Conservation (phyloP, 2,329 filamentous ascomycete species). For the Ceratocystis variospora region DNA sequence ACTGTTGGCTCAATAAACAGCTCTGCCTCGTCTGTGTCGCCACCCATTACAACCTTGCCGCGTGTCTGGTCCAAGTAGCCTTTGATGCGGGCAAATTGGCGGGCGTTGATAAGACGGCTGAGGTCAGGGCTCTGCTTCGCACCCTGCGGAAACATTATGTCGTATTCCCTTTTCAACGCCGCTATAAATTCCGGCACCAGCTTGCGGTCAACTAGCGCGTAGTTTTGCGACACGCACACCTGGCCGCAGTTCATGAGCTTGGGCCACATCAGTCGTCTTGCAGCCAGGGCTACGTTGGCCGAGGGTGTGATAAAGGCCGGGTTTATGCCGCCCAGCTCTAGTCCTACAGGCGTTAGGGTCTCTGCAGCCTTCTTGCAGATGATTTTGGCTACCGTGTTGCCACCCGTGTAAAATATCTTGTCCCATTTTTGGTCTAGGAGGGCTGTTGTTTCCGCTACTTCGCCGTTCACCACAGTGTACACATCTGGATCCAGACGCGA, state of each 20-base stretch:
- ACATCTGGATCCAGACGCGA: slow-evolving; percentile 61
- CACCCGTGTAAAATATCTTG: slow-evolving; percentile 95
- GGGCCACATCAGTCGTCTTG: slow-evolving; percentile 73
- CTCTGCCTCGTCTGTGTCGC: slow-evolving; percentile 63
- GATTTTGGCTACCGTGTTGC: slow-evolving; percentile 64
- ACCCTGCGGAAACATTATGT: slow-evolving; percentile 73
- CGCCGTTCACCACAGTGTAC: slow-evolving; percentile 70
- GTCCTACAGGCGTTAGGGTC: slow-evolving; percentile 70
- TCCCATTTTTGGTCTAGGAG: slow-evolving; percentile 85
- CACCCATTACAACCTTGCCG: slow-evolving; percentile 78
- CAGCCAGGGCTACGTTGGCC: slow-evolving; percentile 66
- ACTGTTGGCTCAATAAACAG: slow-evolving; percentile 85
- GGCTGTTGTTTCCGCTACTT: slow-evolving; percentile 62
- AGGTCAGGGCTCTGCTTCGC: slow-evolving; percentile 66
- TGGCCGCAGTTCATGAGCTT: slow-evolving; percentile 82
- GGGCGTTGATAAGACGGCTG: slow-evolving; percentile 64
- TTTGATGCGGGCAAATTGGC: slow-evolving; percentile 71
- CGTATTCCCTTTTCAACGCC: slow-evolving; percentile 55
- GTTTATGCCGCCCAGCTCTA: slow-evolving; percentile 86
- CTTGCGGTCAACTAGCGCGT: slow-evolving; percentile 67
- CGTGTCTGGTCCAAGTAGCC: slow-evolving; percentile 73
- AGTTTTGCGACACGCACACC: slow-evolving; percentile 87
- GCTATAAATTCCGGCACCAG: slow-evolving; percentile 58
- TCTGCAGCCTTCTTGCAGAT: slow-evolving; percentile 81
- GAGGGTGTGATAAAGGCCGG: slow-evolving; percentile 82